Base-by-base conservation (phyloP, 176 grass and related monocot species). In the Cenchrus americanus region DNA sequence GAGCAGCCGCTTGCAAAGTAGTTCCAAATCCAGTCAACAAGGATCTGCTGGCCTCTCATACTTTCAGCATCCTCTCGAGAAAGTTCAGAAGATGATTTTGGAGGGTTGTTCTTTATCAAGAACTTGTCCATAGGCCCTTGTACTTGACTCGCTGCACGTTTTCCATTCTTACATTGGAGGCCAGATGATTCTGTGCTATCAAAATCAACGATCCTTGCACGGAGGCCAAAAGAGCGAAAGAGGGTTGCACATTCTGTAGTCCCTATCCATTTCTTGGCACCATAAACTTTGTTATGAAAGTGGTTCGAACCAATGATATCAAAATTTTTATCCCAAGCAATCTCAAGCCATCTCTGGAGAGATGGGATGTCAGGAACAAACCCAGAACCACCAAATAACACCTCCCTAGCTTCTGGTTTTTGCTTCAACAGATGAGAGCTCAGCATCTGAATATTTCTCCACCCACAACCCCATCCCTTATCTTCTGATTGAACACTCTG, bases 331-430 rank as follows among this genome's bases (percentile, higher is more conserved):
- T 90, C 62, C 96, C 96, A 98, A 46, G 96, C 91, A 83, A 95
- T 93, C 80, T 98, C 96, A 55, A 98, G 91, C 96, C 96, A 98
- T 59, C 89, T 91, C 80, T 98, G 96, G 49, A 98, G 86, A n/a
- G 90, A 92, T 58, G 84, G 71, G 88, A 98, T 98, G 86, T 98
- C 90, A 43, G 96, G 96, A 79, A 98, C 85, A 77, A 95, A 98
- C 65, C 88, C 90, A 71, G 91, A 86, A 63, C 89, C 88, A n/a
- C 89, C 92, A 80, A 95, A 98, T 30, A 98, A 53, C 73, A 80
- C 91, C 50, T 85, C 34, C 14, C 78, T 91, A 64, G 87, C 73
- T 83, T 93, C 90, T 41, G 84, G 61, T 55, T 87, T 95, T 86
- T 88, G 78, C 18, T 42, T 86, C 42, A 98, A 73, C 64, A 98